phyloP scores from a whole-genome alignment of 495 filamentous ascomycete genomes.

The Neurospora tetraspora region DNA sequence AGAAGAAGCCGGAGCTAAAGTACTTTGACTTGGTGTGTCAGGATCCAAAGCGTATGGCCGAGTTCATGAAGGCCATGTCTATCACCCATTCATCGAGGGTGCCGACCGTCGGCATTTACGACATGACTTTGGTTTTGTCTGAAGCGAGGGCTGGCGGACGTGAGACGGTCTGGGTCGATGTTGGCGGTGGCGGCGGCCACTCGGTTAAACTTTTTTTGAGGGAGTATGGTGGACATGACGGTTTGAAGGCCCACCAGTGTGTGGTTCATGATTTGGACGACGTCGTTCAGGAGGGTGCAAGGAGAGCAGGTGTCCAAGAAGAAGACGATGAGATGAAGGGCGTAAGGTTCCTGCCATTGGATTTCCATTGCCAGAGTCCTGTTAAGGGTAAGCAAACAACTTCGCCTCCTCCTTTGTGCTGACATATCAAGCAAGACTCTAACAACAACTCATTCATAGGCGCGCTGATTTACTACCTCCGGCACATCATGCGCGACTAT shows the following conservation, averaged over 20 bases:
- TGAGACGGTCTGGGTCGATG: constrained; percentile 22
- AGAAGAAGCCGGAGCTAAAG: constrained; percentile 12
- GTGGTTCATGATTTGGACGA: constrained; percentile 26
- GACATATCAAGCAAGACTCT: not conserved
- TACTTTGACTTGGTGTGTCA: constrained; percentile 20
- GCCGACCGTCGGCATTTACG: constrained; percentile 24
- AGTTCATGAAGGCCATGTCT: constrained; percentile 21
- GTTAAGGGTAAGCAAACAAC: constrained; percentile 10
- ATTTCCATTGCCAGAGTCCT: constrained; percentile 23
- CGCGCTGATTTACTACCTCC: constrained; percentile 26
- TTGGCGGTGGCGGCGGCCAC: constrained; percentile 31
- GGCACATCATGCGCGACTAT: constrained; percentile 28
- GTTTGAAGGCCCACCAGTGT: constrained; percentile 17
- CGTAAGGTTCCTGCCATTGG: constrained; percentile 15
- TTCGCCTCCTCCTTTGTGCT: not conserved
- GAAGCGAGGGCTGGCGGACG: constrained; percentile 1
- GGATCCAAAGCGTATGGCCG: constrained; percentile 8
- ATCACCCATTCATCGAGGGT: constrained; percentile 10
- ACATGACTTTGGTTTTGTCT: constrained; percentile 17
- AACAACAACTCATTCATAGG: constrained; percentile 7
- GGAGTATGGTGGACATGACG: constrained; percentile 5
- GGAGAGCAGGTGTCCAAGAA: not conserved
- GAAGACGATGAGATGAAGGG: constrained; percentile 12
- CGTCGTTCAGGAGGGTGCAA: constrained; percentile 12
- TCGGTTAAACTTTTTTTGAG: constrained; percentile 20